Base-by-base conservation (phyloP, 73 alveolate species). In the Stentor coeruleus region DNA sequence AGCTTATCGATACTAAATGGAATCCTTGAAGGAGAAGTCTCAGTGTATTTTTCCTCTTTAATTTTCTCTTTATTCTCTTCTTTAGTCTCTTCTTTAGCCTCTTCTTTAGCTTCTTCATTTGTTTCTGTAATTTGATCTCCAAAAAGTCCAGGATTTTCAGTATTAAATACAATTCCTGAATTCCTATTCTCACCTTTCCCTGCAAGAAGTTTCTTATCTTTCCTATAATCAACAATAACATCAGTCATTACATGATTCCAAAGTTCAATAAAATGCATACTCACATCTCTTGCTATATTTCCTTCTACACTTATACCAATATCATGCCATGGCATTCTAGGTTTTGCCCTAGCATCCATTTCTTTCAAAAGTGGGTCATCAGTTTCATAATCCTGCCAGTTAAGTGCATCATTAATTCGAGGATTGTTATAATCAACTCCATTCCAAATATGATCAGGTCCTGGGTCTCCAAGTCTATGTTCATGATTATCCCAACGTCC, bases 261-360 rank as follows among this genome's bases (percentile, higher is more conserved):
- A 58, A 91, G 89, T 59, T 95, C 94, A n/a, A 94, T 93, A 81
- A 97, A 97, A 87, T 97, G 99, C 58, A 94, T 85, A 1, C 96
- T 87, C 36, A 97, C 75, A 88, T 97, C 99, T 74, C 87, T 85
- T n/a, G 93, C 99, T 0, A 91, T 87, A 20, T 93, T 97, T 35
- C 99, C 99, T 38, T 80, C 87, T 30, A 97, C 76, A 37, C 94
- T 75, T 28, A 91, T 77, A 35, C 94, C 97, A 14, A 93, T 87
- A 86, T 97, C 99, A 84, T 97, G 99, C 97, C 98, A 97, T 39
- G 99, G 99, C 97, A 97, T 88, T 82, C 98, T 87, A 3, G 91
- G 91, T 42, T 57, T 86, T 3, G 72, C 87, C 42, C 86, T 74
- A 82, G 98, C 87, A 49, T 92, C 92, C 2, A 95, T 86, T 40